These are phyloP conservation scores for Thalassia testudinum DNA, from an alignment of 116 monocot species.

Conservation along the genomic window DNA sequence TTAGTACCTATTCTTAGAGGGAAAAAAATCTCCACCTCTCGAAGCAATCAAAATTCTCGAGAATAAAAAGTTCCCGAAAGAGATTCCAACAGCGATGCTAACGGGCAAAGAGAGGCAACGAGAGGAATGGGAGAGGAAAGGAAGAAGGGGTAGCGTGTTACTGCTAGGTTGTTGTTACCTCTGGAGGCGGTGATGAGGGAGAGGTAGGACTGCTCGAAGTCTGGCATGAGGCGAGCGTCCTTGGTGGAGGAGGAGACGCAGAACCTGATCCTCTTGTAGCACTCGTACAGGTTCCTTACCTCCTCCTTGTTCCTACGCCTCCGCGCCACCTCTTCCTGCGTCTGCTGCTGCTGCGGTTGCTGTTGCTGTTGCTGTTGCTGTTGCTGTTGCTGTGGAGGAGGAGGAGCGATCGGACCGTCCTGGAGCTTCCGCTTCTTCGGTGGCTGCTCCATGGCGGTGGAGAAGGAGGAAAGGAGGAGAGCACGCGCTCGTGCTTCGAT, in stretches of 20 bases:
- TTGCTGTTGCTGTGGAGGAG: conserved; percentile 1
- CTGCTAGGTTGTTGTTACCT: no score
- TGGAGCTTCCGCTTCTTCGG: conserved; percentile 65
- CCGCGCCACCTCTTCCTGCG: conserved; percentile 45
- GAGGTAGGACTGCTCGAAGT: conserved; percentile 88
- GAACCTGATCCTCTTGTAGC: conserved; percentile 60
- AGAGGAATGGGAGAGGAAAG: no score
- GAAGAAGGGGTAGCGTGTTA: no score
- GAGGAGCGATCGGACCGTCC: conserved; percentile 10
- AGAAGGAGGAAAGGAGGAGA: no score
- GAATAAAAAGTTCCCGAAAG: no score
- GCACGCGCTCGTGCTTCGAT: no score
- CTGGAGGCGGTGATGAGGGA: conserved; percentile 75
- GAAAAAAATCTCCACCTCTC: no score
- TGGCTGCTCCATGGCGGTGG: conserved; percentile 34
- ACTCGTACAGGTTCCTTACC: conserved; percentile 57
- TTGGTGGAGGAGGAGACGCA: conserved; percentile 43
- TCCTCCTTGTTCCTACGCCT: conserved; percentile 66
- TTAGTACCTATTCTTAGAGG: no score
- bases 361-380: neutral
- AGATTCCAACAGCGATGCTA: no score
- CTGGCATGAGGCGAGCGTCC: conserved; percentile 54
- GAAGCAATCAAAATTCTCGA: no score
- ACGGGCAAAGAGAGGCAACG: no score
- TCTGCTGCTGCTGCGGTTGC: conserved; percentile 4